Evolutionary conservation across 352 stramenopile species (phyloP).

Genomic region (Phytophthora hybrid): DNA sequence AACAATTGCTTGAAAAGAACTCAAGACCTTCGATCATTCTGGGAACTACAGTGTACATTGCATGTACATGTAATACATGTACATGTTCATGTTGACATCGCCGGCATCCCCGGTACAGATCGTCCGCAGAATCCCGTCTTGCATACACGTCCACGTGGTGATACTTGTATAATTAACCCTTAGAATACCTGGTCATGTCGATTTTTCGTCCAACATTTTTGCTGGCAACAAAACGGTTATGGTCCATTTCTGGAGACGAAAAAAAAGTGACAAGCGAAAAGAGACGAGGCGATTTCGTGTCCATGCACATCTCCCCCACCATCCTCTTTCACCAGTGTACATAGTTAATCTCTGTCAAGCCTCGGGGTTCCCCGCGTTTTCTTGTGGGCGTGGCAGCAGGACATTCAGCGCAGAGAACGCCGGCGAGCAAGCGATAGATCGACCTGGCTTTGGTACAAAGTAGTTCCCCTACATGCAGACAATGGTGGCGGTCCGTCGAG

Average conservation of each 20-base stretch:
- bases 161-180: too few relatives aligned
- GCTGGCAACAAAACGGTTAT: not conserved
- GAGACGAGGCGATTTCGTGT: not conserved
- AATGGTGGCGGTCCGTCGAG: not conserved
- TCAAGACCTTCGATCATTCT: not conserved
- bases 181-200: not conserved
- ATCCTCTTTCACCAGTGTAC: not conserved
- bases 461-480: constrained; percentile 23
- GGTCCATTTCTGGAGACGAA: not conserved
- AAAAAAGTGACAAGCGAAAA: constrained; percentile 1
- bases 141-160: too few relatives aligned
- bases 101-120: too few relatives aligned
- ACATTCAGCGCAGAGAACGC: constrained; percentile 17
- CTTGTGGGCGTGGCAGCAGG: not conserved
- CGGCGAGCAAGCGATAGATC: constrained; percentile 2
- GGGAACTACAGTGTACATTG: not conserved
- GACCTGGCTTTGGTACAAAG: constrained; percentile 1
- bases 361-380: not conserved
- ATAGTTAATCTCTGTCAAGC: not conserved
- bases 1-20: not conserved
- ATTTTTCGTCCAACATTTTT: not conserved
- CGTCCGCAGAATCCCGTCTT: too few relatives aligned
- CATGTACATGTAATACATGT: too few relatives aligned
- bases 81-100: too few relatives aligned
- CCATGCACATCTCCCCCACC: constrained; percentile 1